Percentiles rank a stretch among this genome's conserved stretches.
These are phyloP conservation scores for Microcyclosporella mali DNA, from an alignment of 2,329 filamentous ascomycete species.

Conservation along the genomic window DNA sequence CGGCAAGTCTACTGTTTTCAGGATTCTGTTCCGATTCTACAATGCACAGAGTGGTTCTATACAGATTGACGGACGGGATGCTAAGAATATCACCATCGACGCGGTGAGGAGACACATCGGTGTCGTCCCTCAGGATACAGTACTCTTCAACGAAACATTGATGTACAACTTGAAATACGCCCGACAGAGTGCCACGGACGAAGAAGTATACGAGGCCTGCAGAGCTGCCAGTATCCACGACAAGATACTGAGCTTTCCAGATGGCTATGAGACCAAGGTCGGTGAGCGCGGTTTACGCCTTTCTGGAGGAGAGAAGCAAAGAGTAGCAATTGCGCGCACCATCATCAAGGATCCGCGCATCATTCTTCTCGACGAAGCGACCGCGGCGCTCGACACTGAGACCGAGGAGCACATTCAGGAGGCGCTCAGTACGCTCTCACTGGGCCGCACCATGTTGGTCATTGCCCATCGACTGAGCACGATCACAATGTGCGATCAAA, in stretches of 20 bases:
- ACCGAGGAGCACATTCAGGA: conserved; percentile 91
- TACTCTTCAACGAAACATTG: conserved; percentile 86
- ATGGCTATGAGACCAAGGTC: conserved; percentile 82
- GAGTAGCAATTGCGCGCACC: conserved; percentile 86
- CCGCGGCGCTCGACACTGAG: conserved; percentile 82
- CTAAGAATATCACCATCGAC: conserved; percentile 76
- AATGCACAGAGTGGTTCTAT: conserved; percentile 76
- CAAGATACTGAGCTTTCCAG: conserved; percentile 81
- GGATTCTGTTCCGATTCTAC: conserved; percentile 94
- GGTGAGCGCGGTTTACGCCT: conserved; percentile 82
- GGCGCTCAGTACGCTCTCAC: conserved; percentile 72
- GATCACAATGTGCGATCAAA: conserved; percentile 51
- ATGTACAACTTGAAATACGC: conserved; percentile 95
- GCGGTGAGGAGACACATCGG: conserved; percentile 88
- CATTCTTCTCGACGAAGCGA: conserved; percentile 89
- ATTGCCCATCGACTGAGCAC: conserved; percentile 69
- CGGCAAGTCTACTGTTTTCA: conserved; percentile 94
- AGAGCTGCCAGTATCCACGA: conserved; percentile 86
- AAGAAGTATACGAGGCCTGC: conserved; percentile 76
- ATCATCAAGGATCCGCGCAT: conserved; percentile 88
- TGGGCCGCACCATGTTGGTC: conserved; percentile 85
- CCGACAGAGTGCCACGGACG: conserved; percentile 70
- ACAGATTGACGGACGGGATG: conserved; percentile 74
- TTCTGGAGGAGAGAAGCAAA: conserved; percentile 87
- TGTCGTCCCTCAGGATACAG: conserved; percentile 93